phyloP scores from a whole-genome alignment of 1,139 yeast genomes.

The Geotrichum fermentans region DNA sequence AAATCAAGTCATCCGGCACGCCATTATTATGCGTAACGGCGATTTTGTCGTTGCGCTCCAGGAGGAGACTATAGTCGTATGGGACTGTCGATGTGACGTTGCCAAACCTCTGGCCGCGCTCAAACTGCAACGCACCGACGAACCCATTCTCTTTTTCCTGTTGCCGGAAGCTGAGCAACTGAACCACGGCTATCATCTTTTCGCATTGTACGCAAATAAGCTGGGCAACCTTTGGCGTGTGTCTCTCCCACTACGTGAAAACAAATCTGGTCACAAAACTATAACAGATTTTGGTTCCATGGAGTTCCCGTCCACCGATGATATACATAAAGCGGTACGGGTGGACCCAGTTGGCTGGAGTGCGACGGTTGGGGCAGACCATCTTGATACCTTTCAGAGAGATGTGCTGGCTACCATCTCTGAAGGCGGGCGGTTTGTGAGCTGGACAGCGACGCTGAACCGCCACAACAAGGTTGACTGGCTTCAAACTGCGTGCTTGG shows the following conservation, averaged over 20 bases:
- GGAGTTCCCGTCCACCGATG: slow-evolving; percentile 26
- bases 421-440: slow-evolving; percentile 49
- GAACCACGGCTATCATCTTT: slow-evolving; percentile 40
- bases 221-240: slow-evolving; percentile 22
- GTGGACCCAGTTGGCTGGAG: slow-evolving; percentile 65
- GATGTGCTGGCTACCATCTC: slow-evolving; percentile 59
- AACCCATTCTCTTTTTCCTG: slow-evolving; percentile 43
- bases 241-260: slow-evolving; percentile 8
- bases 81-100: slow-evolving; percentile 50
- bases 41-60: slow-evolving; percentile 45
- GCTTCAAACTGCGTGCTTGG: slow-evolving; percentile 47
- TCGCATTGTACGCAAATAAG: slow-evolving; percentile 41
- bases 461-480: slow-evolving; percentile 39
- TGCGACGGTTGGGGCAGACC: slow-evolving; percentile 37
- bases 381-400: slow-evolving; percentile 40
- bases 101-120: slow-evolving; percentile 26
- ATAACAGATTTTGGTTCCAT: slow-evolving; percentile 20
- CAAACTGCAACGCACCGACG: slow-evolving; percentile 23
- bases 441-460: slow-evolving; percentile 44
- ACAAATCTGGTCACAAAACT: slow-evolving; percentile 2
- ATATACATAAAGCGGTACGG: slow-evolving; percentile 47
- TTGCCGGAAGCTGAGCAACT: slow-evolving; percentile 44
- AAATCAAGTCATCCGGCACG: slow-evolving; percentile 42
- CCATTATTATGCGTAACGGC: slow-evolving; percentile 54
- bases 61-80: slow-evolving; percentile 46